Evolutionary conservation across 768 basidiomycete genomes (phyloP).

Genomic region (Galerina sulciceps): DNA sequence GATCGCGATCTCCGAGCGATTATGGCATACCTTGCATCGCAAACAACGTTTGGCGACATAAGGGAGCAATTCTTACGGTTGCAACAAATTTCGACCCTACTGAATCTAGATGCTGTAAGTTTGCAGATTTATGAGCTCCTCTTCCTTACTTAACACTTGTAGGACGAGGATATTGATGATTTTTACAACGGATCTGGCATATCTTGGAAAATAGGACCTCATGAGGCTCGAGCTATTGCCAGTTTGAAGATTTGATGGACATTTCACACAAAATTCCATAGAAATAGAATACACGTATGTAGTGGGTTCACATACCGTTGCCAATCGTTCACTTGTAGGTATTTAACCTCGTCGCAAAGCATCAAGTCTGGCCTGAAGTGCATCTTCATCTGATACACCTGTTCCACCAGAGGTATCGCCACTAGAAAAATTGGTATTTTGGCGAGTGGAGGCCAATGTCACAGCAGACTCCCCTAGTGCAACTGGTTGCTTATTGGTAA

Average conservation of each 20-base stretch:
- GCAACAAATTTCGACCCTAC: slow-evolving; percentile 90
- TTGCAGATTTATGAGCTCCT: not conserved
- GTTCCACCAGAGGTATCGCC: slow-evolving; percentile 43
- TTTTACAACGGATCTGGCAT: slow-evolving; percentile 95
- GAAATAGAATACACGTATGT: too few species aligned
- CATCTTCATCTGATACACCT: slow-evolving; percentile 80
- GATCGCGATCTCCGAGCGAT: slow-evolving; percentile 91
- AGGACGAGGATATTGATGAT: slow-evolving; percentile 93
- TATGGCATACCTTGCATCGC: slow-evolving; percentile 81
- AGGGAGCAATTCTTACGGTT: slow-evolving; percentile 91
- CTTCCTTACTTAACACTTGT: slow-evolving; percentile 7
- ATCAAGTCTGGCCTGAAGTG: slow-evolving; percentile 91
- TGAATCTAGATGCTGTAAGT: slow-evolving; percentile 84
- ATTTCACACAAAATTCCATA: too few species aligned
- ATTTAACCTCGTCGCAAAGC: slow-evolving; percentile 74
- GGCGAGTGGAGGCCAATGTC: slow-evolving; percentile 31
- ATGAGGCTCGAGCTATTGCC: slow-evolving; percentile 76
- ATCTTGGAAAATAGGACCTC: slow-evolving; percentile 79
- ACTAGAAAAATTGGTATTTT: slow-evolving; percentile 37
- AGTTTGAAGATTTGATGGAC: slow-evolving; percentile 52
- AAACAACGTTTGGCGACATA: slow-evolving; percentile 88
- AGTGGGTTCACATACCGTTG: too few species aligned
- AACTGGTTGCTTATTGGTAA: slow-evolving; percentile 76
- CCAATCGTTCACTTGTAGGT: too few species aligned
- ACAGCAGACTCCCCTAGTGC: slow-evolving; percentile 77